Evolutionary conservation across 2,329 filamentous ascomycete genomes (phyloP), one percentile per base, ranked within the genome.

Genomic region (Monosporascus sp.): DNA sequence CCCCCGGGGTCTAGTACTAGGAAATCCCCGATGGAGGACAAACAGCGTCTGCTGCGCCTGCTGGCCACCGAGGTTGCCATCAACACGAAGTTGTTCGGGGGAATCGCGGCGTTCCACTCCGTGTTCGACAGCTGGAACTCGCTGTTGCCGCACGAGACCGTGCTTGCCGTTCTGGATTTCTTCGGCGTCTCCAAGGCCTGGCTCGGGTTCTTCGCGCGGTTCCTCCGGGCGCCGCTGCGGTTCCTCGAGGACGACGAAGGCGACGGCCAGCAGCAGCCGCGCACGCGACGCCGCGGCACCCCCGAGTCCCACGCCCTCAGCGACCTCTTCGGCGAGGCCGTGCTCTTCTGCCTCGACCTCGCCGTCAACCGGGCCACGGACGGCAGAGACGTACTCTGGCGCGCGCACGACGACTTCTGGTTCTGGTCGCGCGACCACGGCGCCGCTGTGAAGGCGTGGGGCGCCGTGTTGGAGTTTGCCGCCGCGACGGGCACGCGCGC

Each of bases 401-500:
- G 77, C 1, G 57, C 78, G 17, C 73, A 78, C 47, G 76, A 79
- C 53, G 76, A 79, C 50, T 58, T 78, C 14, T 79, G 76, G 74
- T 70, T 78, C 18, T 73, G 72, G 31, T 74, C 73, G 3, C 65
- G 75, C 18, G 73, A 74, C 5, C 60, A 67, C 2, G 63, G 65
- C 4, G 74, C 72, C 48, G 69, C 65, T 5, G 31, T 35, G 31
- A 62, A 65, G 43, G 76, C 75, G 17, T 80, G 76, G 76, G 57
- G 63, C 11, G 67, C 66, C 15, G 71, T 79, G 60, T 52, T 68
- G n/a, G 50, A 67, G 3, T 79, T 76, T 53, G 68, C 72, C 2
- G 57, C 70, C 11, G 62, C 73, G 3, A 74, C 75, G 58, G 72
- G 74, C 0, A 65, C 76, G 2, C 62, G 73, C 47, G 70, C 78